Conservation (phyloP, 2,329 filamentous ascomycete species). For the Immersiporthe knoxdaviesiana region DNA sequence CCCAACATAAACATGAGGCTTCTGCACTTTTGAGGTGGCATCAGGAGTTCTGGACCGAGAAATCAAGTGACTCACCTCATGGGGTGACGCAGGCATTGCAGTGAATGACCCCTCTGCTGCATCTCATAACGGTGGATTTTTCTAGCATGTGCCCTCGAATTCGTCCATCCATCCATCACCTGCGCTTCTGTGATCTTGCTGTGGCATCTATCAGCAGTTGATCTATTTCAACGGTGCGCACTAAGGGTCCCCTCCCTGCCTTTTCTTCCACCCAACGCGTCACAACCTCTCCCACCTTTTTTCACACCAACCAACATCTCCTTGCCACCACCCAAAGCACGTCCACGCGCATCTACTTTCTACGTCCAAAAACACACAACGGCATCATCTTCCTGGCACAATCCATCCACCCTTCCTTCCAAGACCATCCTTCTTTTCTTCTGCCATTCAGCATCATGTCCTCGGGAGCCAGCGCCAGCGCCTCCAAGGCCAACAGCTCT, state of each 20-base stretch:
- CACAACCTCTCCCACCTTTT: neutral
- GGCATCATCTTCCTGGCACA: neutral
- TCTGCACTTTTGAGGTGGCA: neutral
- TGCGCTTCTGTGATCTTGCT: neutral
- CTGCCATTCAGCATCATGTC: conserved; percentile 7
- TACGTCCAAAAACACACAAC: neutral
- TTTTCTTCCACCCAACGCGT: neutral
- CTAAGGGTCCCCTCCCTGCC: too few relatives aligned
- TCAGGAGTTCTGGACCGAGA: neutral
- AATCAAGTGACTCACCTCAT: neutral
- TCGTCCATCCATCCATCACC: neutral
- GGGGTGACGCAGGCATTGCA: neutral
- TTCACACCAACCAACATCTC: neutral
- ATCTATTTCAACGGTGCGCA: neutral
- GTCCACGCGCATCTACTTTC: neutral
- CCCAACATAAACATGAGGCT: neutral
- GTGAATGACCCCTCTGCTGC: neutral
- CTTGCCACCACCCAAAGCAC: neutral
- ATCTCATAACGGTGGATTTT: neutral
- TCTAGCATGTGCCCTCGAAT: neutral
- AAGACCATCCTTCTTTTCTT: neutral
- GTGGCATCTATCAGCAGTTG: neutral
- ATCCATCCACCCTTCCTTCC: neutral
- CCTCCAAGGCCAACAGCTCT: conserved; percentile 13
- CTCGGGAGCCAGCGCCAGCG: conserved; percentile 3